Base-by-base conservation (phyloP, 371 early-diverging fungal genomes). In the Dichotomocladium elegans region DNA sequence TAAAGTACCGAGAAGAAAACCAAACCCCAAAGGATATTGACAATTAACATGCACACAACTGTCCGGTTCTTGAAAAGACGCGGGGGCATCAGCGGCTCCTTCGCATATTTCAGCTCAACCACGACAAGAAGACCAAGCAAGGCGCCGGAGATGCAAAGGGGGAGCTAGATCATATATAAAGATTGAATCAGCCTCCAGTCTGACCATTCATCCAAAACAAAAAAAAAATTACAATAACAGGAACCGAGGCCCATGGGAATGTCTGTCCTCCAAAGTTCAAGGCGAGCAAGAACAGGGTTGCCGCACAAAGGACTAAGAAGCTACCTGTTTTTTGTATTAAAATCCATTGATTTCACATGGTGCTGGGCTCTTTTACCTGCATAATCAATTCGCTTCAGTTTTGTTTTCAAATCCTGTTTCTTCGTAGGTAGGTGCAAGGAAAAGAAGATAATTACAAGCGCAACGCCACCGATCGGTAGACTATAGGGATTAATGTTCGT, bases 11-110 rank as follows among this genome's bases (percentile, higher is more conserved):
- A 51, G 44, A 67, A 83, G 60, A 82, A 85, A 0, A 69, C 55
- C 28, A 70, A 65, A 5, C 83, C 74, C 47, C 82, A 68, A 50
- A 77, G 78, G 55, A 82, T 78, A 7, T 77, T 77, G 6, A 73
- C 64, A 0, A 62, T 42, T 40, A 77, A 61, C 4, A 80, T 60
- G 4, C 72, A 58, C 3, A 66, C 58, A 8, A 83, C 67, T 3
- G 73, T 69, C 15, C 70, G 65, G 25, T 68, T 21, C 3, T 43
- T 14, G 21, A 37, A 37, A 5, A 37, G 15, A 6, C 37, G 37
- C n/a, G 21, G 37, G n/a, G 37, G 37, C 21, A 37, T 37, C 37
- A 37, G 17, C 3, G 37, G 37, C 15, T 37, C 37, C 7, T 17
- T n/a, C 21, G 37, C 37, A 5, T 17, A n/a, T 6, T 37, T 17